These are phyloP conservation scores for Aspergillus alliaceus DNA, from an alignment of 2,329 filamentous ascomycete genomes.

Conservation along the genomic window DNA sequence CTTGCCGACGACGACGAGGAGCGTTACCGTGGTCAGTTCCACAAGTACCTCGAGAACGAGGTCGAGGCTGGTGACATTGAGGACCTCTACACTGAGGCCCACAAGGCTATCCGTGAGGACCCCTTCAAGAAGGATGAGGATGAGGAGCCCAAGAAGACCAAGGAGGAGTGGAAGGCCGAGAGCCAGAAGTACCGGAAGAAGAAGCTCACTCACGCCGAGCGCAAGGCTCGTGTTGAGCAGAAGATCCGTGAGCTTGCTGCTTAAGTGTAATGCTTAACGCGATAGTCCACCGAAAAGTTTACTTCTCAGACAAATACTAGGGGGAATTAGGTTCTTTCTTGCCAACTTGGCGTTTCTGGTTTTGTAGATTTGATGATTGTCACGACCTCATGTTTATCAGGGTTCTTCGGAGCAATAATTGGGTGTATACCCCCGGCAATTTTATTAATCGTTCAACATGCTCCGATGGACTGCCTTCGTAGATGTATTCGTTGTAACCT, in stretches of 20 bases:
- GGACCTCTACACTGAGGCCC: conserved; percentile 92
- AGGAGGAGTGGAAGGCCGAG: conserved; percentile 96
- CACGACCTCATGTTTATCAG: conserved; percentile 23
- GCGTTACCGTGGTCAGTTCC: conserved; percentile 98
- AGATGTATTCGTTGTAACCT: too few relatives aligned
- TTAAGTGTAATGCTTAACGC: conserved; percentile 34
- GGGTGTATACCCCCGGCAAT: conserved; percentile 12
- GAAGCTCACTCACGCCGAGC: conserved; percentile 84
- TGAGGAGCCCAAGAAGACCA: conserved; percentile 83
- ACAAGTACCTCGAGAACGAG: conserved; percentile 95
- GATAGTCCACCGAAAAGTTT: conserved; percentile 20
- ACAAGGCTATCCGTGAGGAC: conserved; percentile 95
- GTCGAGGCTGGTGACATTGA: conserved; percentile 94
- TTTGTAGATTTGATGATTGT: conserved; percentile 22
- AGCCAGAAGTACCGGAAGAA: conserved; percentile 79
- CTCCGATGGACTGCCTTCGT: conserved; percentile 20
- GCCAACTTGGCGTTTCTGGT: conserved; percentile 27
- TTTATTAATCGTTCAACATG: conserved; percentile 20
- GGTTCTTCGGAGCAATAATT: conserved; percentile 30
- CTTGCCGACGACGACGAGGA: conserved; percentile 99
- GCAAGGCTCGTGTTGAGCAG: conserved; percentile 77
- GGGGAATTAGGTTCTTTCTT: conserved; percentile 25
- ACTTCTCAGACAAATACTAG: conserved; percentile 22
- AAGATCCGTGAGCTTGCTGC: conserved; percentile 78
- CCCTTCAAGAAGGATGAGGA: conserved; percentile 88